These are phyloP conservation scores for Brettanomyces custersianus DNA, from an alignment of 805 yeast genomes.

Conservation along the genomic window DNA sequence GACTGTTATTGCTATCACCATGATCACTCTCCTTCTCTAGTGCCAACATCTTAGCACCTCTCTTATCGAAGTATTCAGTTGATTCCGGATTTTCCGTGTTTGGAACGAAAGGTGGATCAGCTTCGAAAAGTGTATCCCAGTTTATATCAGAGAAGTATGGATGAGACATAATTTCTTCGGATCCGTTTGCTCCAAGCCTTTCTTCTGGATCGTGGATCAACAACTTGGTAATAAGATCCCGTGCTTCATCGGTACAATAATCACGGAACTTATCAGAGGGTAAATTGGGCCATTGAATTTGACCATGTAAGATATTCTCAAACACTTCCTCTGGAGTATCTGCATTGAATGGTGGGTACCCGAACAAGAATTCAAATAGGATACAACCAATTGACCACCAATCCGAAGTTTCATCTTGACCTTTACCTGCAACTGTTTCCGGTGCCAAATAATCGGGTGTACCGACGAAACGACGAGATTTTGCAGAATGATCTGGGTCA, in stretches of 20 bases:
- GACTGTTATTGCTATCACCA: conserved; percentile 2
- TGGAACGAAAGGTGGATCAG: conserved; percentile 81
- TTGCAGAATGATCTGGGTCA: conserved; percentile 48
- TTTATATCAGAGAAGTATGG: conserved; percentile 63
- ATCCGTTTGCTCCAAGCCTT: conserved; percentile 74
- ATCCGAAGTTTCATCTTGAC: conserved; percentile 81
- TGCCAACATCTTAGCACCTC: conserved; percentile 74
- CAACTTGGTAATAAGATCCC: conserved; percentile 59
- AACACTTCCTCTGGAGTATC: conserved; percentile 73
- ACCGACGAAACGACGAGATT: conserved; percentile 71
- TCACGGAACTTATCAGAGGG: conserved; percentile 41
- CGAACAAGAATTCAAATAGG: conserved; percentile 82
- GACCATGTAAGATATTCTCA: conserved; percentile 63
- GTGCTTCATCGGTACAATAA: conserved; percentile 57
- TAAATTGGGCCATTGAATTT: conserved; percentile 78
- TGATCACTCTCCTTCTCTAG: conserved; percentile 40
- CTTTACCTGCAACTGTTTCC: conserved; percentile 79
- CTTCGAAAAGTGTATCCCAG: conserved; percentile 67
- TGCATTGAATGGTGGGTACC: conserved; percentile 93
- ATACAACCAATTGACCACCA: conserved; percentile 99
- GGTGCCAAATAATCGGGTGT: conserved; percentile 98
- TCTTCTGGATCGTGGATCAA: conserved; percentile 53
- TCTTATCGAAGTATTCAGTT: conserved; percentile 81
- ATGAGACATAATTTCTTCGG: conserved; percentile 70
- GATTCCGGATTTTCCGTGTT: conserved; percentile 67